These are phyloP conservation scores for Geotrichum phurueaensis DNA, from an alignment of 1,139 yeast genomes.

Conservation along the genomic window DNA sequence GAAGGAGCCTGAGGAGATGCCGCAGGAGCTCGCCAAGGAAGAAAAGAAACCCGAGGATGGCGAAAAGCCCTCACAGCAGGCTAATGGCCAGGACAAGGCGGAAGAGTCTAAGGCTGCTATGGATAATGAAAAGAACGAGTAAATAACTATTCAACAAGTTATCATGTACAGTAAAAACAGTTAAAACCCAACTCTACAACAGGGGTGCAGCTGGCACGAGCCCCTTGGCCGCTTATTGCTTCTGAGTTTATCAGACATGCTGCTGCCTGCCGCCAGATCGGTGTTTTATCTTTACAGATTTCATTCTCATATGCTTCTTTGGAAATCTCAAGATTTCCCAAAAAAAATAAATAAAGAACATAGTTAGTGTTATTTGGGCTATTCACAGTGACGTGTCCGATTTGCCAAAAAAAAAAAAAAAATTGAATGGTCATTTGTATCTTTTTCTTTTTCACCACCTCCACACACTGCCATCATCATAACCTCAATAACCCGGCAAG, in stretches of 20 bases:
- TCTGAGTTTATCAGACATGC: too few species aligned
- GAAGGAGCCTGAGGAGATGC: neutral
- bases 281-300: too few species aligned
- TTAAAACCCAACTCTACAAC: neutral
- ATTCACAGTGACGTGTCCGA: neutral
- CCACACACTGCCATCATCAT: too few species aligned
- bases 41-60: neutral
- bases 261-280: too few species aligned
- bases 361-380: neutral
- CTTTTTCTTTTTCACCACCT: too few species aligned
- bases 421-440: too few species aligned
- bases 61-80: neutral
- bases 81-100: neutral
- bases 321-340: too few species aligned
- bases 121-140: slow-evolving; percentile 8
- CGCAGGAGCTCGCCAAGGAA: neutral
- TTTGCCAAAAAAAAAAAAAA: neutral
- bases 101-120: slow-evolving; percentile 8
- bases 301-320: too few species aligned
- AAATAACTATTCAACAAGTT: neutral
- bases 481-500: too few species aligned
- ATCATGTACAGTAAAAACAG: neutral
- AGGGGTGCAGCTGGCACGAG: neutral
- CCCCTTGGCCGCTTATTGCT: too few species aligned
- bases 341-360: too few species aligned